A percentile compares a stretch with the other conserved stretches of the same genome.
Evolutionary conservation across 345 rosid species (phyloP).

Genomic region (Heritiera littoralis): DNA sequence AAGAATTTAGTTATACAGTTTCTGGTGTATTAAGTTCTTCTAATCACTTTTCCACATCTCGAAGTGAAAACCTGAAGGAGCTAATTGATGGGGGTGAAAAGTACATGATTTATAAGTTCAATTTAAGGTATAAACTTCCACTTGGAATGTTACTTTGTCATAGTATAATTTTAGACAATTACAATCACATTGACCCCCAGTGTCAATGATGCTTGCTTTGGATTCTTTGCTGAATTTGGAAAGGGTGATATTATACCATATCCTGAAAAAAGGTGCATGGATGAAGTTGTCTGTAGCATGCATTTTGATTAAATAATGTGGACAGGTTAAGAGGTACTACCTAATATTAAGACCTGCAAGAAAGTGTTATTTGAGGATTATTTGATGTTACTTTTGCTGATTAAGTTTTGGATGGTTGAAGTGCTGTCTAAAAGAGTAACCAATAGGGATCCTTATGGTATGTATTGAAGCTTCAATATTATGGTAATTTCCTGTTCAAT

Average conservation of each 20-base stretch:
- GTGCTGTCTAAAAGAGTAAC: neutral
- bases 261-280: neutral
- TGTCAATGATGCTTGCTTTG: neutral
- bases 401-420: neutral
- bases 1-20: conserved; percentile 53
- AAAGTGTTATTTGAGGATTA: neutral
- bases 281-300: conserved; percentile 7
- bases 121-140: conserved; percentile 51
- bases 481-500: neutral
- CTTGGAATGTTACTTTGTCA: conserved; percentile 5
- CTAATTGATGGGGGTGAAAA: conserved; percentile 57
- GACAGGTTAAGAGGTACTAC: neutral
- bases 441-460: neutral
- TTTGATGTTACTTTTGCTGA: neutral
- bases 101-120: conserved; percentile 65
- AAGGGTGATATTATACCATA: neutral
- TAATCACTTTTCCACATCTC: conserved; percentile 50
- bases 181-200: neutral
- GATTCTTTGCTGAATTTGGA: neutral
- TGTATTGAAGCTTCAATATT: neutral
- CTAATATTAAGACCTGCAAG: neutral
- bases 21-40: conserved; percentile 69
- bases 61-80: conserved; percentile 60
- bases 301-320: neutral
- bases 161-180: neutral